phyloP scores from a whole-genome alignment of 768 basidiomycete species.

The Leccinum incarnatum region DNA sequence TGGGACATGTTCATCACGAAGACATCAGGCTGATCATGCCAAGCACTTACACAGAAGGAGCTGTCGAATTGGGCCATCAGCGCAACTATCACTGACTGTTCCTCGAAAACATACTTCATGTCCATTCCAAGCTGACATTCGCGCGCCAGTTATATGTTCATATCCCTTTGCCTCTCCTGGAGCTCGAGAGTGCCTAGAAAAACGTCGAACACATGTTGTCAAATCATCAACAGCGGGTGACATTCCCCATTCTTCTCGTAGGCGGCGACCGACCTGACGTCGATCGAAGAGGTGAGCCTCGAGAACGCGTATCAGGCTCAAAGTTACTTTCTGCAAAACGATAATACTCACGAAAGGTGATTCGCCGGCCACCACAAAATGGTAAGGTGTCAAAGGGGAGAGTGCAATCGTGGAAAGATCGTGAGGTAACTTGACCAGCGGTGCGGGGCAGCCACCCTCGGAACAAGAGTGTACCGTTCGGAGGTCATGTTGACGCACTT shows the following conservation, averaged over 20 bases:
- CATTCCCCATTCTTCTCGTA: constrained; percentile 70
- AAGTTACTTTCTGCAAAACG: background rate
- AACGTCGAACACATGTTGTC: constrained; percentile 79
- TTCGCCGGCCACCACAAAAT: constrained; percentile 83
- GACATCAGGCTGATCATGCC: background rate
- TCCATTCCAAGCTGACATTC: constrained; percentile 67
- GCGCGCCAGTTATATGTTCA: constrained; percentile 76
- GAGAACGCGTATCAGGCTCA: constrained; percentile 2
- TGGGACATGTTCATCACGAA: constrained; percentile 27
- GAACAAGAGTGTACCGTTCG: constrained; percentile 66
- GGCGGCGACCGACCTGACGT: constrained; percentile 59
- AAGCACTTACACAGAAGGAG: constrained; percentile 57
- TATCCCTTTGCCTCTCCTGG: constrained; percentile 35
- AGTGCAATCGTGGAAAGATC: constrained; percentile 71
- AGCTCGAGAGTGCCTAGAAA: constrained; percentile 51
- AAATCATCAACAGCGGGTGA: constrained; percentile 45
- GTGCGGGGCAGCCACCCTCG: constrained; percentile 57
- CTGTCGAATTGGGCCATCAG: constrained; percentile 35
- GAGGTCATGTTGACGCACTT: constrained; percentile 86
- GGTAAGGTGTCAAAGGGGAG: constrained; percentile 77
- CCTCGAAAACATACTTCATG: constrained; percentile 55
- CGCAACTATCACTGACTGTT: background rate
- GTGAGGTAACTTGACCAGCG: constrained; percentile 63
- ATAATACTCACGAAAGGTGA: constrained; percentile 61
- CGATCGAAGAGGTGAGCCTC: constrained; percentile 65